These are phyloP conservation scores for Penicillium hordei DNA, from an alignment of 2,329 filamentous ascomycete species.

Conservation along the genomic window DNA sequence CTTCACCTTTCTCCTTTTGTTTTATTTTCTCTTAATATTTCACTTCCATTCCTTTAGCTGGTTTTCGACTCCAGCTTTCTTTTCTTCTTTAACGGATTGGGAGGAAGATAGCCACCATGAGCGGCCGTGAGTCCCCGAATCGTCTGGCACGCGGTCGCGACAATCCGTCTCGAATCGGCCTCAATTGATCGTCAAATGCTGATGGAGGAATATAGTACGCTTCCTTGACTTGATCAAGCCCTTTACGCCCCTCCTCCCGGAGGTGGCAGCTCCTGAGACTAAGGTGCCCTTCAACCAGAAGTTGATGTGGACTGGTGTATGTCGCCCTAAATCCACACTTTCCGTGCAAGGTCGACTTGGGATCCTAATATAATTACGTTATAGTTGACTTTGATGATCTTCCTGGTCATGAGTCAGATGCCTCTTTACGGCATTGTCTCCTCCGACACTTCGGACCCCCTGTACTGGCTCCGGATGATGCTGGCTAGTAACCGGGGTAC, in stretches of 20 bases:
- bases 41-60: constrained; percentile 37
- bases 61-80: constrained; percentile 34
- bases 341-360: constrained; percentile 12
- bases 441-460: constrained; percentile 94
- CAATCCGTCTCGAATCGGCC: constrained; percentile 14
- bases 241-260: constrained; percentile 98
- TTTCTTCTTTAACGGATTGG: constrained; percentile 32
- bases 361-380: constrained; percentile 19
- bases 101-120: constrained; percentile 53
- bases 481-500: constrained; percentile 98
- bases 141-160: constrained; percentile 33
- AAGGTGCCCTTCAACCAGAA: constrained; percentile 99
- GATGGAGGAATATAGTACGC: constrained; percentile 64
- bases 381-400: constrained; percentile 87
- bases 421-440: constrained; percentile 98
- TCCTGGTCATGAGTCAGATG: constrained; percentile 99
- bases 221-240: constrained; percentile 99
- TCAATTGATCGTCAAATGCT: constrained; percentile 33
- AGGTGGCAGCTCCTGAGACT: constrained; percentile 97
- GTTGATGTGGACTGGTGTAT: constrained; percentile 84
- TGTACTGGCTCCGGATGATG: constrained; percentile 99
- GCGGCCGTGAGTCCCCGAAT: constrained; percentile 54
- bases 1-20: constrained; percentile 24
- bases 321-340: constrained; percentile 25
- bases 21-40: constrained; percentile 28